A percentile compares a stretch with the other conserved stretches of the same genome.
phyloP scores from a whole-genome alignment of 1,139 yeast genomes.

The Kodamaea alishanica region DNA sequence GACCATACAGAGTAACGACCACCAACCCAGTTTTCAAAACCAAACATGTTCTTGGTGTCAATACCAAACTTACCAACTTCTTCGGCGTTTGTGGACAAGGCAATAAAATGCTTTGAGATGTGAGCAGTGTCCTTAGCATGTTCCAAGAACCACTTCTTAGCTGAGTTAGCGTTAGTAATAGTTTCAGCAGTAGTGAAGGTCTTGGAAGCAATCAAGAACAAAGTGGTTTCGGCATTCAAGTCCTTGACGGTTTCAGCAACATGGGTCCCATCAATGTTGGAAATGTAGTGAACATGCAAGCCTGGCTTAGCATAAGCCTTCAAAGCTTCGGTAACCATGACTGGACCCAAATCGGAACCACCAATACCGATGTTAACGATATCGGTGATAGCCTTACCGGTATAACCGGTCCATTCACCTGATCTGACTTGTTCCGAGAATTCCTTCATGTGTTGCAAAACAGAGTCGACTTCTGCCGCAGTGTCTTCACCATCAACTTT shows the following conservation, averaged over 20 bases:
- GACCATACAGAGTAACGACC: constrained; percentile 99
- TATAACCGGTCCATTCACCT: constrained; percentile 94
- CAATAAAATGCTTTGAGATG: constrained; percentile 96
- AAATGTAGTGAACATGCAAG: constrained; percentile 83
- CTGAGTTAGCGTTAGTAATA: constrained; percentile 89
- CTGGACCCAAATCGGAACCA: constrained; percentile 98
- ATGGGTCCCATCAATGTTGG: constrained; percentile 98
- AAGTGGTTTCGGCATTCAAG: constrained; percentile 84
- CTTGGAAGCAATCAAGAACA: constrained; percentile 93
- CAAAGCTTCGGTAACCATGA: constrained; percentile 97
- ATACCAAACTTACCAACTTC: constrained; percentile 94
- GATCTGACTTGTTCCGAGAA: constrained; percentile 85
- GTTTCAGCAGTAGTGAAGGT: constrained; percentile 99
- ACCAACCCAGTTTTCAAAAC: constrained; percentile 98
- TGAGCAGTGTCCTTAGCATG: constrained; percentile 63
- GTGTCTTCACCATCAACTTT: constrained; percentile 86
- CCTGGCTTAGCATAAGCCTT: constrained; percentile 81
- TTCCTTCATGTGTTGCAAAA: constrained; percentile 92
- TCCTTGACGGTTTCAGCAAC: constrained; percentile 82
- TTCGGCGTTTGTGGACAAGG: constrained; percentile 86
- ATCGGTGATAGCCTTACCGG: constrained; percentile 90
- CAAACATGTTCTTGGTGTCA: constrained; percentile 97
- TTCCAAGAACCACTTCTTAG: constrained; percentile 87
- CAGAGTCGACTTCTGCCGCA: constrained; percentile 84
- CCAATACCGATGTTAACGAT: constrained; percentile 98